Evolutionary conservation across 2,329 filamentous ascomycete species (phyloP), one percentile per base, ranked within the genome.

Genomic region (Cladophialophora psammophila): DNA sequence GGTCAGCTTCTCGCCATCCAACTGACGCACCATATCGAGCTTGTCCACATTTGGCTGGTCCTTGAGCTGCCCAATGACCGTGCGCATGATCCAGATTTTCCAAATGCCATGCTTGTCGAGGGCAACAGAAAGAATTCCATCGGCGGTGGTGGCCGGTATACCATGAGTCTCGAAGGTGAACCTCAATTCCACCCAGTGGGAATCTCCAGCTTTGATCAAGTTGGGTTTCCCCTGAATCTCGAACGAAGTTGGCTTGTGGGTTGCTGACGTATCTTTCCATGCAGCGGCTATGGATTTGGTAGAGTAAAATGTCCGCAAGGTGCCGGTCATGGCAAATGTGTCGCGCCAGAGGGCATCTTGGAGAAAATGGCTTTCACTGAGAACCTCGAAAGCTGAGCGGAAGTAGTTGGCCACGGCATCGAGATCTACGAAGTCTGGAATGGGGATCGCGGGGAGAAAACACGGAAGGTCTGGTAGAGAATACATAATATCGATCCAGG

Each of bases 1-100:
- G 15, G 13, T 26, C 13, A 48, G 35, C 15, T 10, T 34, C 18
- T 40, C 42, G n/a, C 38, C 36, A 20, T 64, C 15, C 45, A 3
- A 18, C 12, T 52, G 20, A 55, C 13, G 18, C 5, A 55, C 7
- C 8, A 69, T 56, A 20, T 68, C 63, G 10, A 72, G 60, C 12
- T 40, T 53, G 62, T 74, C 71, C 20, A 73, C 64, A 50, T 72
- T 68, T 26, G 64, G 66, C 31, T 68, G 60, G 5, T 66, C 71
- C 4, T 69, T 45, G 15, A 73, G 42, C 18, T 68, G 48, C 57
- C 73, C 70, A 9, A 75, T 26, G 31, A 61, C 45, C 10, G 63
- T 65, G 9, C 63, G 45, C 48, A 74, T 20, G 15, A 74, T 52
- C 73, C 73, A 76, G 31, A 75, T 73, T 40, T 74, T 75, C 72